Evolutionary conservation across 2,329 filamentous ascomycete species (phyloP), one percentile per base, ranked within the genome.

Genomic region (Verticillium dahliae): DNA sequence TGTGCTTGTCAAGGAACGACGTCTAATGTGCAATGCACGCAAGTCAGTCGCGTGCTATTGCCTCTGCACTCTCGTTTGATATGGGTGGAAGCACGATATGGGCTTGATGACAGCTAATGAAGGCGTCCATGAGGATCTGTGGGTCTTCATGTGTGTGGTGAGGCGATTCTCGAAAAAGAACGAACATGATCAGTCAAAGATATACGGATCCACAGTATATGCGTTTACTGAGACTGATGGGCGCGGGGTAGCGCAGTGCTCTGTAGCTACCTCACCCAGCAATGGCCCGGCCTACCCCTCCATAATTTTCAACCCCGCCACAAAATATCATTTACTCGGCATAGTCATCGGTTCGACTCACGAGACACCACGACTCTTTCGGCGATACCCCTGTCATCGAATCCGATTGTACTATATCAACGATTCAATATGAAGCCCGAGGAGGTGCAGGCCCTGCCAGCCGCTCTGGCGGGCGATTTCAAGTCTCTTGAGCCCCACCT

Each of bases 401-500:
- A 15, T 38, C n/a, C 59, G 57, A 63, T 61, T 58, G 13, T 18
- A 37, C 11, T 41, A 34, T 11, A 54, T 37, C 50, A 52, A 31
- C 39, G 59, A 63, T 60, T 59, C 66, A 80, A 68, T 60, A 86
- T 86, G 84, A 85, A 85, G 76, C 72, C 76, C 66, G 80, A 83
- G 68, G 82, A 85, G 73, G 77, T 86, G 66, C 75, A 80, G 63
- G 74, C 79, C 61, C 74, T 86, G 58, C 76, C 81, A 63, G 75
- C 75, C 69, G 78, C 78, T 67, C 77, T 87, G 63, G 75, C 77
- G 63, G 81, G 80, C 45, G 91, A 97, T 76, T 95, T 96, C 79
- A 96, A 95, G 78, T 81, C 88, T 62, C 87, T 93, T 66, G 91
- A 95, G 72, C 84, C 86, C 33, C 82, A 87, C 62, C 84, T 96